These are phyloP conservation scores for Hansenula lynferdii DNA, from an alignment of 1,139 yeast genomes.

Conservation along the genomic window DNA sequence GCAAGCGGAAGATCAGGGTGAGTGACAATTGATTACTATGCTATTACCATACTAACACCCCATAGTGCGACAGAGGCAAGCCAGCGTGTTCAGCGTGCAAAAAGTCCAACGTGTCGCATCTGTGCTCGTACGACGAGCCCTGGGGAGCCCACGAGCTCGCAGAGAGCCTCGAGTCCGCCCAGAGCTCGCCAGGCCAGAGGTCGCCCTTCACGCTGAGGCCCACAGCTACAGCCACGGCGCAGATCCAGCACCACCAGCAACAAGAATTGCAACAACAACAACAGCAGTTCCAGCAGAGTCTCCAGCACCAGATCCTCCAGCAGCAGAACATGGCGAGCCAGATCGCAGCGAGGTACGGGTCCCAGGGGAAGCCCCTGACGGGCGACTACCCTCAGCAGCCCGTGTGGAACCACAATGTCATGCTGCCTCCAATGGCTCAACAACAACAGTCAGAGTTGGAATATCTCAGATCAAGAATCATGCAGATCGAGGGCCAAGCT, in stretches of 20 bases:
- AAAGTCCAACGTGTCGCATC: slow-evolving; percentile 19
- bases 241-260: slow-evolving; percentile 13
- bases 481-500: slow-evolving; percentile 2
- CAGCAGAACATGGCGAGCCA: slow-evolving; percentile 16
- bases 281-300: slow-evolving; percentile 13
- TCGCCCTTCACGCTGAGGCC: slow-evolving; percentile 2
- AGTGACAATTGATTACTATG: no score
- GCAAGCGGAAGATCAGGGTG: slow-evolving; percentile 24
- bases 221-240: slow-evolving; percentile 5
- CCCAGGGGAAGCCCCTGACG: slow-evolving; percentile 7
- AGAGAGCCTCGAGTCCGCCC: not conserved
- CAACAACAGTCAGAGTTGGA: slow-evolving; percentile 11
- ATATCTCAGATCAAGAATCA: slow-evolving; percentile 5
- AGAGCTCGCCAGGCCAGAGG: not conserved
- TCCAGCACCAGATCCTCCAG: slow-evolving; percentile 12
- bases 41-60: slow-evolving; percentile 15
- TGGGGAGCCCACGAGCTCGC: slow-evolving; percentile 2
- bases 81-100: slow-evolving; percentile 22
- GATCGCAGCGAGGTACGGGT: slow-evolving; percentile 20
- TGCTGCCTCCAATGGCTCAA: slow-evolving; percentile 3
- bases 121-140: slow-evolving; percentile 21
- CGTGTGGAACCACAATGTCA: slow-evolving; percentile 2
- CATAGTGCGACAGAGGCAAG: slow-evolving; percentile 22
- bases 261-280: slow-evolving; percentile 14
- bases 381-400: slow-evolving; percentile 3